Evolutionary conservation across 2,329 filamentous ascomycete species (phyloP).

Genomic region (Scytalidium sp.): DNA sequence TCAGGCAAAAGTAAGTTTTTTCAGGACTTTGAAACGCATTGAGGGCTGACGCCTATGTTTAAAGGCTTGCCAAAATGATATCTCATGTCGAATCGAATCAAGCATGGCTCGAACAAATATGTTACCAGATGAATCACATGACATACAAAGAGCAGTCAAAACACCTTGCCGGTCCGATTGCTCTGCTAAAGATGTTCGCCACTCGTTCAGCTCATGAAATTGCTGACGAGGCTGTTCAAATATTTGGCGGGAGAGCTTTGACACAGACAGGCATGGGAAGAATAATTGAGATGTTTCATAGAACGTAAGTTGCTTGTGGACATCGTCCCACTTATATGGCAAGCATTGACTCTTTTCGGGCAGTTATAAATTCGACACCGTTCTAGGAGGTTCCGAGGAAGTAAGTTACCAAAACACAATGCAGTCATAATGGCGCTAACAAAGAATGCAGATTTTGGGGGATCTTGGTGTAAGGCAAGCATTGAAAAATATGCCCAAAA

Average conservation of each 20-base stretch:
- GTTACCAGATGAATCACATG: conserved; percentile 88
- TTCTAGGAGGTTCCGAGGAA: conserved; percentile 71
- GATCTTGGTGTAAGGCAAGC: conserved; percentile 83
- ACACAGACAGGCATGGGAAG: conserved; percentile 82
- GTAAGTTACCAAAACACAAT: conserved; percentile 4
- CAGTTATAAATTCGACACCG: conserved; percentile 68
- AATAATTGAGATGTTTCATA: conserved; percentile 79
- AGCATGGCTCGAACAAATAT: conserved; percentile 80
- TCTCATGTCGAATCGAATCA: conserved; percentile 78
- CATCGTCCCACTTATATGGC: background rate
- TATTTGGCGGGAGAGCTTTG: conserved; percentile 78
- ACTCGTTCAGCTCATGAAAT: conserved; percentile 79
- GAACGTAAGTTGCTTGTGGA: conserved; percentile 57
- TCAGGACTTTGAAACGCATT: background rate
- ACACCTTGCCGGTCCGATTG: conserved; percentile 77
- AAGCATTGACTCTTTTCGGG: conserved; percentile 11
- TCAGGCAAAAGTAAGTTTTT: conserved; percentile 66
- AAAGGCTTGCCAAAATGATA: conserved; percentile 80
- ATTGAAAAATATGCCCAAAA: conserved; percentile 80
- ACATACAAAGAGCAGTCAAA: conserved; percentile 72
- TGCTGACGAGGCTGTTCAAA: conserved; percentile 79
- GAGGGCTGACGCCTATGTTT: conserved; percentile 4
- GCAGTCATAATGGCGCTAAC: conserved; percentile 4
- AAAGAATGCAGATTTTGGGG: conserved; percentile 64
- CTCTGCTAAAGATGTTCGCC: conserved; percentile 73